Conservation (phyloP, 768 basidiomycete species). For the Boletus patriciae region DNA sequence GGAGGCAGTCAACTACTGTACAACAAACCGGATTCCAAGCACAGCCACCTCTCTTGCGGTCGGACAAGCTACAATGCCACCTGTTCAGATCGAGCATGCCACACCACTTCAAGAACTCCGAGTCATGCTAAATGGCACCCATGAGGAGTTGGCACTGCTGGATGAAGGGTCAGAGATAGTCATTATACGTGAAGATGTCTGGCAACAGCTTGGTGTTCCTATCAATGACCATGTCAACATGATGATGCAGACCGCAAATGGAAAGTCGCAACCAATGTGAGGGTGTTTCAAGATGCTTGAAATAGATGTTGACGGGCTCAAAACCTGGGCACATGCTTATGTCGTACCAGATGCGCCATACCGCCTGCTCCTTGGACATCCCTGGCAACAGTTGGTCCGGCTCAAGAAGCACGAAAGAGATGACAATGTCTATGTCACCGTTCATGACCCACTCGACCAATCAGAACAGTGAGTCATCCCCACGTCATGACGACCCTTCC, state of each 20-base stretch:
- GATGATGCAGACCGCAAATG: slow-evolving; percentile 27
- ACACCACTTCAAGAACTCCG: background rate
- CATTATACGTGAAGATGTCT: slow-evolving; percentile 20
- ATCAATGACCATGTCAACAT: slow-evolving; percentile 18
- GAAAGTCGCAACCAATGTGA: background rate
- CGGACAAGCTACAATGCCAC: background rate
- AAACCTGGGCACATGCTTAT: slow-evolving; percentile 25
- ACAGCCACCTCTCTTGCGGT: background rate
- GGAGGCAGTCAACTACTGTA: slow-evolving; percentile 7
- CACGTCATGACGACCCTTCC: background rate
- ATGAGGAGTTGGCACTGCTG: background rate
- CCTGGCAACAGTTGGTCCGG: slow-evolving; percentile 21
- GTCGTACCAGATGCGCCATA: slow-evolving; percentile 21
- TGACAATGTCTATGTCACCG: background rate
- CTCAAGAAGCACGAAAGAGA: slow-evolving; percentile 10
- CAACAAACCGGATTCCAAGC: background rate
- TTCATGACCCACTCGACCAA: slow-evolving; percentile 2
- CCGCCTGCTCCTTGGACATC: slow-evolving; percentile 15
- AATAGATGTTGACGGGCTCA: slow-evolving; percentile 17
- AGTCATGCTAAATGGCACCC: background rate
- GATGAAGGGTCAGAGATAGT: slow-evolving; percentile 27
- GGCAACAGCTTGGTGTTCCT: slow-evolving; percentile 6
- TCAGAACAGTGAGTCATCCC: background rate
- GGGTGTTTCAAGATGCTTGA: slow-evolving; percentile 8
- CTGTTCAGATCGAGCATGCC: slow-evolving; percentile 7